Evolutionary conservation across 768 basidiomycete species (phyloP).

Genomic region (Saitozyma sp.): DNA sequence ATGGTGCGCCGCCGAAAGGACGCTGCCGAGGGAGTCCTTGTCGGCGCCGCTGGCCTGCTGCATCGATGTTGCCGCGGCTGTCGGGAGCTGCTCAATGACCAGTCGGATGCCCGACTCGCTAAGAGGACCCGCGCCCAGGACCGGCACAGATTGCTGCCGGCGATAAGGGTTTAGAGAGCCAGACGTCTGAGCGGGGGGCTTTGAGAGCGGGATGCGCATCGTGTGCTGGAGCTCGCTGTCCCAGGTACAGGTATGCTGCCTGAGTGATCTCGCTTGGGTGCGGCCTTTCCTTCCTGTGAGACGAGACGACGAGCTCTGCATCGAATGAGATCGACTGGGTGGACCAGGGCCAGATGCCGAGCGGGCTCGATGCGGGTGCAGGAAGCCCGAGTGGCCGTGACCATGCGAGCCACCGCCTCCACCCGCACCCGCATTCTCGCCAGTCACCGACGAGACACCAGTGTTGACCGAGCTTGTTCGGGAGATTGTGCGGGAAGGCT

Average conservation of each 20-base stretch:
- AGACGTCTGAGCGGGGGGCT: slow-evolving; percentile 12
- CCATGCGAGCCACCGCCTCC: no score
- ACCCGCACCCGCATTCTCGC: no score
- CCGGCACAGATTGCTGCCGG: slow-evolving; percentile 11
- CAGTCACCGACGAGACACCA: no score
- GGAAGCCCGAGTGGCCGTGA: no score
- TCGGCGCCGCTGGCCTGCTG: slow-evolving; percentile 9
- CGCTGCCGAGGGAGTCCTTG: background rate
- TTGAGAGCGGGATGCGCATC: slow-evolving; percentile 31
- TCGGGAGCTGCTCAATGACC: slow-evolving; percentile 25
- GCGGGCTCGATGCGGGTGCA: no score
- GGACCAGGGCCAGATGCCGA: no score
- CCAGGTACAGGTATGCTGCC: slow-evolving; percentile 34
- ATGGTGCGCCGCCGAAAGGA: background rate
- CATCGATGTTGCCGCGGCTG: background rate
- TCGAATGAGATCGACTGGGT: no score
- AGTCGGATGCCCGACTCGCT: slow-evolving; percentile 34
- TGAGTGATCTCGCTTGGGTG: slow-evolving; percentile 20
- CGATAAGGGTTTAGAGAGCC: slow-evolving; percentile 3
- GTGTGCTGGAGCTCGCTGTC: slow-evolving; percentile 30
- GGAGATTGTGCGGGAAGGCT: background rate
- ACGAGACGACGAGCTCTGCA: slow-evolving; percentile 7
- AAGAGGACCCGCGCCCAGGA: slow-evolving; percentile 31
- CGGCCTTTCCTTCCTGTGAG: slow-evolving; percentile 15
- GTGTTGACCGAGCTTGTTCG: no score